Evolutionary conservation across 2,329 filamentous ascomycete species (phyloP).

Genomic region (Hypoxylon sp.): DNA sequence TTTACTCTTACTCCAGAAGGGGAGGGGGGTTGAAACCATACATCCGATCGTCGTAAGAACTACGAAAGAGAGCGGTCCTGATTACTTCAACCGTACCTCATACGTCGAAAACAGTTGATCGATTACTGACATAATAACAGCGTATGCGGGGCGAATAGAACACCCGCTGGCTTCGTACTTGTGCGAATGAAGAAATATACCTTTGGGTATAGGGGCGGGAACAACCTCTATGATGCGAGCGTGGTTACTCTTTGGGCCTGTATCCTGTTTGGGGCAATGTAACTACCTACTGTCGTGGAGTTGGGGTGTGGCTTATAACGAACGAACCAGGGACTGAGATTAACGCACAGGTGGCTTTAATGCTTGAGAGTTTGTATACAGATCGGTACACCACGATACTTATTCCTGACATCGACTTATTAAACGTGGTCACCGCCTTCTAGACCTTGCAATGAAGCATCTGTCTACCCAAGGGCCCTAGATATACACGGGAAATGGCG

Average conservation of each 20-base stretch:
- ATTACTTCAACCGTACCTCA: background rate
- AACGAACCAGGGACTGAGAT: slow-evolving; percentile 14
- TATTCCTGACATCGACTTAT: background rate
- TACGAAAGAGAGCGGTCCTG: background rate
- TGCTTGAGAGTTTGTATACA: background rate
- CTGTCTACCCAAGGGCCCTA: background rate
- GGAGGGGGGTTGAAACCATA: background rate
- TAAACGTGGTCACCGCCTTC: too few relatives aligned
- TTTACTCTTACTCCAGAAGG: slow-evolving; percentile 58
- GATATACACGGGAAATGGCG: background rate
- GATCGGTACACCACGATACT: background rate
- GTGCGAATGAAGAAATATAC: background rate
- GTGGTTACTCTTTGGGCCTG: slow-evolving; percentile 5
- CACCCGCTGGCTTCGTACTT: background rate
- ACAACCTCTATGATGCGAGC: too few relatives aligned
- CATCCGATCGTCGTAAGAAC: background rate
- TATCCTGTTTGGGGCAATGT: slow-evolving; percentile 8
- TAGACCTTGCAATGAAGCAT: background rate
- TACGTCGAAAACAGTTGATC: background rate
- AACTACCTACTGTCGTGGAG: slow-evolving; percentile 46
- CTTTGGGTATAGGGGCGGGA: background rate
- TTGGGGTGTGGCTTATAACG: slow-evolving; percentile 20
- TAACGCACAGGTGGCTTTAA: background rate
- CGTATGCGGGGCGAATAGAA: background rate
- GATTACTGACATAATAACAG: background rate